These are phyloP conservation scores for Rhizopogon rudus DNA, from an alignment of 768 basidiomycete genomes.

Conservation along the genomic window DNA sequence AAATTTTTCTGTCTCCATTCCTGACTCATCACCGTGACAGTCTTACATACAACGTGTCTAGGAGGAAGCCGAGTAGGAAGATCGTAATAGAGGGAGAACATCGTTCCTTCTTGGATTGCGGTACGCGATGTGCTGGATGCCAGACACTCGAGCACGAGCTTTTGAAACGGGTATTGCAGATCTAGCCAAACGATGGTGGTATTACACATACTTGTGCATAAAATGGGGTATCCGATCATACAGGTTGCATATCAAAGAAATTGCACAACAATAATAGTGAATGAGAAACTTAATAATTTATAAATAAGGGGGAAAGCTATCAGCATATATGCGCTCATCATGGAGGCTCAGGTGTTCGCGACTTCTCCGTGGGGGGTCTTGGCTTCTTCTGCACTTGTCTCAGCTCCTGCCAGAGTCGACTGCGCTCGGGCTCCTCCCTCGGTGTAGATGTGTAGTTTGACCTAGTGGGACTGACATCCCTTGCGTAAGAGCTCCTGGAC, in stretches of 20 bases:
- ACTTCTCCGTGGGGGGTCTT: constrained; percentile 39
- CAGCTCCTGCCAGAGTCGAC: constrained; percentile 53
- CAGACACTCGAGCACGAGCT: constrained; percentile 4
- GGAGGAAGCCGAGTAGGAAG: no score
- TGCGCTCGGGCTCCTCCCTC: constrained; percentile 33
- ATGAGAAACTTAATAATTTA: not conserved
- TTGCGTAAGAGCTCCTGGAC: constrained; percentile 23
- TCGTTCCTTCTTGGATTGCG: no score
- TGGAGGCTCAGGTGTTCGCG: constrained; percentile 34
- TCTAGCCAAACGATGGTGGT: not conserved
- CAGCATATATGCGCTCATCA: constrained; percentile 7
- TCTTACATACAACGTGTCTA: no score
- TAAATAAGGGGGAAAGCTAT: not conserved
- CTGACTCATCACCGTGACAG: no score
- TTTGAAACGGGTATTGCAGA: not conserved
- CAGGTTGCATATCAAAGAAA: constrained; percentile 1
- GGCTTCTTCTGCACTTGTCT: constrained; percentile 44
- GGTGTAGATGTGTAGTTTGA: constrained; percentile 23
- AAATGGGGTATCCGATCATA: not conserved
- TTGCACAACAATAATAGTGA: not conserved
- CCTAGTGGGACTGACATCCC: constrained; percentile 23
- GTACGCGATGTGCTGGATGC: constrained; percentile 8
- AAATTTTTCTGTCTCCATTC: not conserved
- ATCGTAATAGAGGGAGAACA: no score
- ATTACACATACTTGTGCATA: not conserved